phyloP scores from a whole-genome alignment of 805 yeast species.

The Yarrowia sp. region DNA sequence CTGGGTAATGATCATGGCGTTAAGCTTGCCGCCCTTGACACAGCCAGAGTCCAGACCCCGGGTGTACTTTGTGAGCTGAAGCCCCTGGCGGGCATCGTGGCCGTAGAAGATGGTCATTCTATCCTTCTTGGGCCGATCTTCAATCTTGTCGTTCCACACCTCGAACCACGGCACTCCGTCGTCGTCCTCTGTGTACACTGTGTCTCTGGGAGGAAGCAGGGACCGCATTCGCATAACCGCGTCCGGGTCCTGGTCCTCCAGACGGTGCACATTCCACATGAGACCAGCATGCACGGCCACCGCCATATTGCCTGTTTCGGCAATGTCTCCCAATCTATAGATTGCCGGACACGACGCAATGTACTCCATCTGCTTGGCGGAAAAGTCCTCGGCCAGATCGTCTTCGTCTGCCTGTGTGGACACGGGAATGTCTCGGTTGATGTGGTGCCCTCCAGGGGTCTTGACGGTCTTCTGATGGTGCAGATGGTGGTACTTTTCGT shows the following conservation, averaged over 20 bases:
- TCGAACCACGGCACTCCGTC: conserved; percentile 63
- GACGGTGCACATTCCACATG: conserved; percentile 62
- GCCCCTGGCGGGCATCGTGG: conserved; percentile 84
- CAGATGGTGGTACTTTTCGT: conserved; percentile 61
- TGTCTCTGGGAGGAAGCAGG: conserved; percentile 69
- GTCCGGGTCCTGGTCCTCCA: conserved; percentile 65
- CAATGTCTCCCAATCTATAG: conserved; percentile 63
- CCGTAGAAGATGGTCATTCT: conserved; percentile 72
- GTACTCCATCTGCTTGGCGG: conserved; percentile 66
- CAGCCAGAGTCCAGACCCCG: conserved; percentile 87
- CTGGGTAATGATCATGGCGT: conserved; percentile 62
- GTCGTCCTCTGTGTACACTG: conserved; percentile 59
- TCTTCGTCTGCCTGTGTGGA: conserved; percentile 41
- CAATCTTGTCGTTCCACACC: conserved; percentile 59
- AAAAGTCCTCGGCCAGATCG: conserved; percentile 60
- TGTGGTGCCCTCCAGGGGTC: conserved; percentile 41
- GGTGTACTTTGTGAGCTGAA: conserved; percentile 67
- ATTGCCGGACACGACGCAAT: conserved; percentile 71
- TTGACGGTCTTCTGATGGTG: conserved; percentile 39
- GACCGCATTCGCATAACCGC: conserved; percentile 75
- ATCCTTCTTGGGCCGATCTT: conserved; percentile 44
- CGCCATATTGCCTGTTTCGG: conserved; percentile 52
- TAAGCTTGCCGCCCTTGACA: conserved; percentile 71
- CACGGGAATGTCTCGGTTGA: not conserved
- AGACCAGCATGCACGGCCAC: conserved; percentile 87